These are phyloP conservation scores for Steccherinum ochraceum DNA, from an alignment of 768 basidiomycete genomes.

Conservation along the genomic window DNA sequence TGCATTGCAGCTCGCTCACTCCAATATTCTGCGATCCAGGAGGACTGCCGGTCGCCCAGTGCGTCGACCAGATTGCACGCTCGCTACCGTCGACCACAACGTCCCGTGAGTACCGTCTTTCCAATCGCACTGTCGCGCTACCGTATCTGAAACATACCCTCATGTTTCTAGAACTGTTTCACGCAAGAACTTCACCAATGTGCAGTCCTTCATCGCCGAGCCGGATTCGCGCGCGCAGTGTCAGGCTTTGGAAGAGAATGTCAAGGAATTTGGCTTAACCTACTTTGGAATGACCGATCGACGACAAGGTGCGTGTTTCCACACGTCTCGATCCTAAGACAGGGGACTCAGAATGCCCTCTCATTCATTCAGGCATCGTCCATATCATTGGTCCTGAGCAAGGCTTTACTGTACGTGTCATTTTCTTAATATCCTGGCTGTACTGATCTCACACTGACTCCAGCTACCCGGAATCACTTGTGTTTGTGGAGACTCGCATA, in stretches of 20 bases:
- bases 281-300: constrained; percentile 66
- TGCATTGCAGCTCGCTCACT: neutral
- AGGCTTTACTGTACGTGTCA: constrained; percentile 44
- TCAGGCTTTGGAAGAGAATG: constrained; percentile 55
- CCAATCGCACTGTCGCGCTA: neutral
- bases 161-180: constrained; percentile 33
- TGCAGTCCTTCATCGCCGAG: constrained; percentile 46
- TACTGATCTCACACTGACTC: neutral
- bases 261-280: constrained; percentile 58
- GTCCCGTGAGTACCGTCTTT: constrained; percentile 36
- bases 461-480: constrained; percentile 41
- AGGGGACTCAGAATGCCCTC: constrained; percentile 1
- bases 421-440: neutral
- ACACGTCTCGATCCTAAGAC: constrained; percentile 3
- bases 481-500: constrained; percentile 64
- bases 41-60: constrained; percentile 47
- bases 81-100: constrained; percentile 58
- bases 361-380: constrained; percentile 34
- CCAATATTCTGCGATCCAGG: constrained; percentile 16
- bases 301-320: constrained; percentile 42
- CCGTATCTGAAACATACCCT: no score
- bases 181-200: constrained; percentile 44
- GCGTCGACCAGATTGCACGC: constrained; percentile 58
- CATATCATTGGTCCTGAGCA: constrained; percentile 66
- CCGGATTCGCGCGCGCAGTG: constrained; percentile 55